Conservation (phyloP, 495 filamentous ascomycete species). For the Coniosporium apollinis region DNA sequence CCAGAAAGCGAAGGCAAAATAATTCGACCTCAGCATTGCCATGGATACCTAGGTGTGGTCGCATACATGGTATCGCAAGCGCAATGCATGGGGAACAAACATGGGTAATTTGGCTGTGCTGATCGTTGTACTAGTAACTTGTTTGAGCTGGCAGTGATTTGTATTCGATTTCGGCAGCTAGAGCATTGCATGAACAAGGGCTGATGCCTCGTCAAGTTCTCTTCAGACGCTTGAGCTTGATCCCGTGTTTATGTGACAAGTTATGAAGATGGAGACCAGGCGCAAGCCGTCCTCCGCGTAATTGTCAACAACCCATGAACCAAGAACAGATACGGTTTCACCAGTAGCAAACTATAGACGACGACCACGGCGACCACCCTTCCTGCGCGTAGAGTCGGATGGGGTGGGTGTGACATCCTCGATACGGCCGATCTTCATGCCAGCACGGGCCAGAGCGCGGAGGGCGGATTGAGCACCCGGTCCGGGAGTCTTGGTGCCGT, state of each 20-base stretch:
- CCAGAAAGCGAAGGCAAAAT: too few relatives aligned
- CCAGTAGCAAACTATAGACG: conserved; percentile 46
- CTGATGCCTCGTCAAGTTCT: too few relatives aligned
- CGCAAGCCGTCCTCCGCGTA: conserved; percentile 3
- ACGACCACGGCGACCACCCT: conserved; percentile 99
- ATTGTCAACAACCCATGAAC: conserved; percentile 1
- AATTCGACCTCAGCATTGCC: too few relatives aligned
- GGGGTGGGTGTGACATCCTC: conserved; percentile 99
- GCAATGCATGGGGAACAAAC: too few relatives aligned
- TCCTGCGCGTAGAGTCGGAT: conserved; percentile 95
- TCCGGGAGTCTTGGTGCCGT: conserved; percentile 98
- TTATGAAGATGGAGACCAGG: conserved; percentile 3
- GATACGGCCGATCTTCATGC: conserved; percentile 98
- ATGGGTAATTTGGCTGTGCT: too few relatives aligned
- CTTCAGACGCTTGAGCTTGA: too few relatives aligned
- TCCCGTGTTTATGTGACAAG: conserved; percentile 2
- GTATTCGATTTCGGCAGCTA: too few relatives aligned
- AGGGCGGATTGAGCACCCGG: conserved; percentile 97
- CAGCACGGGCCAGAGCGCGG: conserved; percentile 91
- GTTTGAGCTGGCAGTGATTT: too few relatives aligned
- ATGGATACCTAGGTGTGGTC: too few relatives aligned
- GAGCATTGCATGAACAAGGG: too few relatives aligned
- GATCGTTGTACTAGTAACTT: too few relatives aligned
- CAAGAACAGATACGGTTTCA: neutral
- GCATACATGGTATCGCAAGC: too few relatives aligned